Conservation (phyloP, 2,329 filamentous ascomycete genomes). For the Emergomyces orientalis region DNA sequence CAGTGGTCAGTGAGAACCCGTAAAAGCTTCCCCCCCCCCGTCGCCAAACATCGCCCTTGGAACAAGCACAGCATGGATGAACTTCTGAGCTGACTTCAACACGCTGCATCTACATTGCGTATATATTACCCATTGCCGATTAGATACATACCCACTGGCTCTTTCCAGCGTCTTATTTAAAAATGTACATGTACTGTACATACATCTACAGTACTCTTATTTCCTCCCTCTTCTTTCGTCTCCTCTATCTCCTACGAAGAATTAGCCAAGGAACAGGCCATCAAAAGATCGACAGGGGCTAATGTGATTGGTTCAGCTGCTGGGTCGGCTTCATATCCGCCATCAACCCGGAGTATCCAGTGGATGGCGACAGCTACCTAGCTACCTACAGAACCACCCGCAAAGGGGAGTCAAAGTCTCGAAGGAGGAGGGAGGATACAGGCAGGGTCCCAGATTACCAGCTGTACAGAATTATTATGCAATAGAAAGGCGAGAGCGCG, state of each 20-base stretch:
- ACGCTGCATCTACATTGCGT: too few species aligned
- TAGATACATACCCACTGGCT: neutral
- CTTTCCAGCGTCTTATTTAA: neutral
- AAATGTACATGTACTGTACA: too few species aligned
- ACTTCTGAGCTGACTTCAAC: too few species aligned
- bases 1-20: too few species aligned
- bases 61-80: too few species aligned
- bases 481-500: too few species aligned
- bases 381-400: neutral
- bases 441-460: too few species aligned
- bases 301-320: neutral
- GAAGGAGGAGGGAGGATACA: neutral
- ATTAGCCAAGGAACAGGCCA: neutral
- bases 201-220: too few species aligned
- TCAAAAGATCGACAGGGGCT: conserved; percentile 3
- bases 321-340: neutral
- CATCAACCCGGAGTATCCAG: neutral
- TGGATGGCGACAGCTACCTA: neutral
- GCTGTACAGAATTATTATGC: neutral
- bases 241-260: neutral
- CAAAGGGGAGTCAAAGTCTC: neutral
- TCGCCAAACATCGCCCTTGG: neutral
- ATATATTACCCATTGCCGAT: too few species aligned
- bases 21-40: too few species aligned
- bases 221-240: neutral